Conservation (phyloP, 225 moss, liverwort and hornwort genomes). For the Antitrichia curtipendula region DNA sequence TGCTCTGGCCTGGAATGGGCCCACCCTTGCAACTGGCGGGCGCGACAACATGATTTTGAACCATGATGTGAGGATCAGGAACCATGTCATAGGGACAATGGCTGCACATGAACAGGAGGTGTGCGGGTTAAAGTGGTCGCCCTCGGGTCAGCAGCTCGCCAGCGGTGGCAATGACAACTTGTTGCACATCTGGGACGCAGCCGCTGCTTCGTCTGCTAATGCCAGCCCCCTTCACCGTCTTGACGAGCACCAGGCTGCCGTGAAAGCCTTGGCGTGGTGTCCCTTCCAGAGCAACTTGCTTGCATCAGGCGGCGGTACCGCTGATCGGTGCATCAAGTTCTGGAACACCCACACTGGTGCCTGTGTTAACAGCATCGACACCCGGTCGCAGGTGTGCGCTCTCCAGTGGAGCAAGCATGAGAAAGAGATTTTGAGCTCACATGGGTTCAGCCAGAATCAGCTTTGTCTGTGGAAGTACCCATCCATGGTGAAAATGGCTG, state of each 20-base stretch:
- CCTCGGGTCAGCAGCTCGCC: constrained; percentile 78
- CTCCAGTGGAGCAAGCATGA: constrained; percentile 96
- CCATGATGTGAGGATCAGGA: constrained; percentile 77
- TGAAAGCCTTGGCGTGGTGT: constrained; percentile 93
- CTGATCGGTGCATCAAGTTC: constrained; percentile 91
- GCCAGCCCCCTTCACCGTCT: constrained; percentile 49
- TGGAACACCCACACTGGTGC: constrained; percentile 91
- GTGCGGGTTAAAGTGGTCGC: constrained; percentile 86
- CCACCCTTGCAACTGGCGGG: constrained; percentile 68
- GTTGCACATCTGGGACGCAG: constrained; percentile 79
- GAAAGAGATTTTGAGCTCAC: constrained; percentile 87
- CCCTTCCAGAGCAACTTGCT: constrained; percentile 88
- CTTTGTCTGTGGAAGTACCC: constrained; percentile 92
- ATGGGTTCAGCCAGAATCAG: constrained; percentile 92
- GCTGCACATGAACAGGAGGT: constrained; percentile 64
- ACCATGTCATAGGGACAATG: constrained; percentile 36
- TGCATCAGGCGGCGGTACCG: constrained; percentile 88
- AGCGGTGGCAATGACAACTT: constrained; percentile 97
- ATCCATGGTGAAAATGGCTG: constrained; percentile 92
- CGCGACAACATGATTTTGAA: constrained; percentile 84
- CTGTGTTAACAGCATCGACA: constrained; percentile 81
- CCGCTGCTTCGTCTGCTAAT: constrained; percentile 12
- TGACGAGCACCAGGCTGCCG: constrained; percentile 84
- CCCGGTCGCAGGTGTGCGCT: constrained; percentile 60
- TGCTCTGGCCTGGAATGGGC: constrained; percentile 79